A percentile compares a stretch with the other conserved stretches of the same genome.
Conservation (phyloP, 169 alveolate species). For the Amoebophrya sp. region DNA sequence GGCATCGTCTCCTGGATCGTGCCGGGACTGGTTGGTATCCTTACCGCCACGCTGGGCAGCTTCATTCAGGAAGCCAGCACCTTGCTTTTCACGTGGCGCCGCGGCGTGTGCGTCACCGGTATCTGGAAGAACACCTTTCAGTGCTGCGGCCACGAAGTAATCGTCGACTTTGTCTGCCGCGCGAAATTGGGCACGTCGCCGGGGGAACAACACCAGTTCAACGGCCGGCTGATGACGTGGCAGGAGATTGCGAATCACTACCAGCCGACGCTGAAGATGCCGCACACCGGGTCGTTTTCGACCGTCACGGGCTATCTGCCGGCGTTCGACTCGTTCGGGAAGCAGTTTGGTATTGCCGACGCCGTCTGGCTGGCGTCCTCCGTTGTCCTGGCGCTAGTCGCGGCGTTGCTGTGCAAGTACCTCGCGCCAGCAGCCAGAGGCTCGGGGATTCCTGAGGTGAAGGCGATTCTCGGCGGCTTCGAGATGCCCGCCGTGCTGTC, state of each 20-base stretch:
- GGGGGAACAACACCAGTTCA: not conserved
- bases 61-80: constrained; percentile 3
- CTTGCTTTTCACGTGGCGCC: constrained; percentile 10
- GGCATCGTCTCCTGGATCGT: not conserved
- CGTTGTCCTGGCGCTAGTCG: not conserved
- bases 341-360: not conserved
- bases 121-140: not conserved
- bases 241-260: not conserved
- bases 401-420: not conserved
- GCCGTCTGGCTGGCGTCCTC: not conserved
- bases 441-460: constrained; percentile 15
- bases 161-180: not conserved
- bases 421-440: constrained; percentile 20
- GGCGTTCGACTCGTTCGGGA: not conserved
- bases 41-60: constrained; percentile 15
- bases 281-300: too few relatives aligned
- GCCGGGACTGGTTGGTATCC: constrained; percentile 11
- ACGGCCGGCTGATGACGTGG: not conserved
- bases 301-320: too few relatives aligned
- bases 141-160: not conserved
- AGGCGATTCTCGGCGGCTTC: not conserved
- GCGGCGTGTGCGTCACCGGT: not conserved
- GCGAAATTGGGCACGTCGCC: not conserved
- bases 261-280: too few relatives aligned
- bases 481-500: not conserved